These are phyloP conservation scores for Phytophthora europaea DNA, from an alignment of 352 stramenopile genomes.

Conservation along the genomic window DNA sequence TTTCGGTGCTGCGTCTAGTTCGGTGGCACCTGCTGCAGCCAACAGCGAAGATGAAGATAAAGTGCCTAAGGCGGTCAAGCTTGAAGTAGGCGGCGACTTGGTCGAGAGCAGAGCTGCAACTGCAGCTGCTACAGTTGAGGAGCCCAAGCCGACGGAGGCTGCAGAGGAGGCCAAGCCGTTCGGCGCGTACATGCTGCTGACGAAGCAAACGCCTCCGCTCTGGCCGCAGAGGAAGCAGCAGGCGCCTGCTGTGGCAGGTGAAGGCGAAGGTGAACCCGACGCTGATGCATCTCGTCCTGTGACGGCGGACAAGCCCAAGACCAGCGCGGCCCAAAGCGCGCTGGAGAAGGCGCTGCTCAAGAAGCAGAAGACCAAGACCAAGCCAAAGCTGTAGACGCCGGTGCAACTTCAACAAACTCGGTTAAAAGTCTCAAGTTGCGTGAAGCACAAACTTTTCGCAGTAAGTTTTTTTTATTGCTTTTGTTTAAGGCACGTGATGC, in stretches of 20 bases:
- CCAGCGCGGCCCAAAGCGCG: slow-evolving; percentile 20
- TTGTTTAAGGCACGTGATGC: too few relatives aligned
- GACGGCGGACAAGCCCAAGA: slow-evolving; percentile 17
- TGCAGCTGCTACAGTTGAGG: not conserved
- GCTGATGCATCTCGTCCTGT: slow-evolving; percentile 2
- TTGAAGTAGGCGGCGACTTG: not conserved
- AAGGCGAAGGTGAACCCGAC: not conserved
- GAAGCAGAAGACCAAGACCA: slow-evolving; percentile 25
- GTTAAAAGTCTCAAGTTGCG: too few relatives aligned
- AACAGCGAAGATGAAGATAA: slow-evolving; percentile 10
- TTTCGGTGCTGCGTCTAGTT: too few relatives aligned
- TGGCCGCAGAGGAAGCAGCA: not conserved
- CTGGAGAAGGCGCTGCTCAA: slow-evolving; percentile 39
- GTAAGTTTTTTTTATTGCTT: too few relatives aligned
- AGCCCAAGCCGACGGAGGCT: slow-evolving; percentile 1
- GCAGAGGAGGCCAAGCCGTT: slow-evolving; percentile 28
- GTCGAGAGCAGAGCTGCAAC: slow-evolving; percentile 15
- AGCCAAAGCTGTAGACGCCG: slow-evolving; percentile 24
- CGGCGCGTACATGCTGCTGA: slow-evolving; percentile 38
- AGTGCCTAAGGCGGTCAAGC: not conserved
- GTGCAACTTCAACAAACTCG: not conserved
- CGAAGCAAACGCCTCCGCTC: slow-evolving; percentile 32
- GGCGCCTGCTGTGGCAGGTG: not conserved
- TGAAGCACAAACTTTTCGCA: too few relatives aligned
- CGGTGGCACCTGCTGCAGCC: not conserved